These are phyloP conservation scores for Glonium stellatum DNA, from an alignment of 495 filamentous ascomycete genomes.

Conservation along the genomic window DNA sequence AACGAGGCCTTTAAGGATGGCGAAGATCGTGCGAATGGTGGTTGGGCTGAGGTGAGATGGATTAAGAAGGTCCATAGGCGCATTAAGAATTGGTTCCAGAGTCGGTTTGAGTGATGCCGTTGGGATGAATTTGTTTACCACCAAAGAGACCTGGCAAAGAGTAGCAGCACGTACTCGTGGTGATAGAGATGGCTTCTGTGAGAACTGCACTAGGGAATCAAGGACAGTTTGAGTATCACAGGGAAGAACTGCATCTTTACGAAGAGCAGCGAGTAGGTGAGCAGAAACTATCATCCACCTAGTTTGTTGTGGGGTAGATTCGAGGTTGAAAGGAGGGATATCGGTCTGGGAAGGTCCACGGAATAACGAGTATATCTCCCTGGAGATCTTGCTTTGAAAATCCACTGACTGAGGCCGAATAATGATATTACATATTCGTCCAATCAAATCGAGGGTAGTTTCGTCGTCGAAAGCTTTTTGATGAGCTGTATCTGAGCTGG, in stretches of 20 bases:
- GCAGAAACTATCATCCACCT: conserved; percentile 51
- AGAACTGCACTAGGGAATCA: conserved; percentile 17
- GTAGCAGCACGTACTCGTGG: conserved; percentile 40
- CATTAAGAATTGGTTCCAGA: conserved; percentile 32
- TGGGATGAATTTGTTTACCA: conserved; percentile 61
- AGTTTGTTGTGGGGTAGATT: conserved; percentile 3
- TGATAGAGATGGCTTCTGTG: conserved; percentile 11
- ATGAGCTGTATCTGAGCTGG: conserved; percentile 13
- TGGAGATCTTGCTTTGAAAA: conserved; percentile 49
- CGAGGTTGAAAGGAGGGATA: conserved; percentile 19
- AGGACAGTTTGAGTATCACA: conserved; percentile 33
- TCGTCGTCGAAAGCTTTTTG: conserved; percentile 45
- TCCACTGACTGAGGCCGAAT: conserved; percentile 47
- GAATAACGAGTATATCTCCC: conserved; percentile 55
- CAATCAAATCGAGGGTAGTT: conserved; percentile 48
- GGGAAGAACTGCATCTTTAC: conserved; percentile 36
- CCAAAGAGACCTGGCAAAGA: conserved; percentile 55
- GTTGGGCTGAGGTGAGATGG: conserved; percentile 34
- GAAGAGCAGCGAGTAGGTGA: conserved; percentile 54
- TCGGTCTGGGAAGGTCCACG: conserved; percentile 9
- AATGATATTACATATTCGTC: conserved; percentile 57
- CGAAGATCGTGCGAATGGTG: conserved; percentile 35
- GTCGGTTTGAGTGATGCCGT: conserved; percentile 39
- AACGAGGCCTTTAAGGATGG: conserved; percentile 37
- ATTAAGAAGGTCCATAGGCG: conserved; percentile 20